These are phyloP conservation scores for Phytopythium ostracodes DNA, from an alignment of 352 stramenopile genomes.

Conservation along the genomic window DNA sequence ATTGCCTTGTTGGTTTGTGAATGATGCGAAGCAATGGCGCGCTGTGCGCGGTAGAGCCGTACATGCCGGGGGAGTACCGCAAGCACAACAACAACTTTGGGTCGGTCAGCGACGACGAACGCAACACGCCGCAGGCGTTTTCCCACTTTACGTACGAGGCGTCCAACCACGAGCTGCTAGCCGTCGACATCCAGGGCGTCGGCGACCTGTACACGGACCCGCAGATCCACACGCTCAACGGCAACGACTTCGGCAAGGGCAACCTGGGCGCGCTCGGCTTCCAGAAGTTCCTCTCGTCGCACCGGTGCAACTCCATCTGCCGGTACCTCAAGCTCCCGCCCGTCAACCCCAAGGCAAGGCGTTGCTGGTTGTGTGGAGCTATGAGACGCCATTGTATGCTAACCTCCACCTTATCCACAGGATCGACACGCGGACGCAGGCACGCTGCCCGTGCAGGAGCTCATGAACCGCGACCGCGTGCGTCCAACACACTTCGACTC, in stretches of 20 bases:
- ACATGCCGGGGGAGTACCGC: slow-evolving; percentile 80
- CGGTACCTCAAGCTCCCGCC: slow-evolving; percentile 79
- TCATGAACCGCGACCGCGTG: slow-evolving; percentile 77
- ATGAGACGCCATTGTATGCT: neutral
- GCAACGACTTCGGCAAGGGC: slow-evolving; percentile 85
- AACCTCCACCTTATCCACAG: slow-evolving; percentile 6
- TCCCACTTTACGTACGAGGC: slow-evolving; percentile 94
- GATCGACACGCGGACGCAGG: slow-evolving; percentile 67
- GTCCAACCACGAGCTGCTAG: slow-evolving; percentile 88
- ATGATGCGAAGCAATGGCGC: slow-evolving; percentile 36
- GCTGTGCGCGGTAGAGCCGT: slow-evolving; percentile 75
- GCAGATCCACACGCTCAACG: slow-evolving; percentile 87
- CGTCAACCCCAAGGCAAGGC: slow-evolving; percentile 66
- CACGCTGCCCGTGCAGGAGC: slow-evolving; percentile 69
- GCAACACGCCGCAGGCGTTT: slow-evolving; percentile 89
- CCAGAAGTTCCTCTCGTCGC: slow-evolving; percentile 84
- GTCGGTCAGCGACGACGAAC: slow-evolving; percentile 78
- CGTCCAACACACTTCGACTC: slow-evolving; percentile 73
- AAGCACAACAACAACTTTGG: slow-evolving; percentile 91
- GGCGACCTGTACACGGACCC: slow-evolving; percentile 96
- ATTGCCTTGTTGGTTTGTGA: neutral
- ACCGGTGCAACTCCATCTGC: slow-evolving; percentile 88
- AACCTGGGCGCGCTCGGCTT: slow-evolving; percentile 83
- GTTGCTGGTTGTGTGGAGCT: neutral
- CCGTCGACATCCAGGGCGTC: slow-evolving; percentile 95